Evolutionary conservation across 768 basidiomycete genomes (phyloP).

Genomic region (Terana coerulea): DNA sequence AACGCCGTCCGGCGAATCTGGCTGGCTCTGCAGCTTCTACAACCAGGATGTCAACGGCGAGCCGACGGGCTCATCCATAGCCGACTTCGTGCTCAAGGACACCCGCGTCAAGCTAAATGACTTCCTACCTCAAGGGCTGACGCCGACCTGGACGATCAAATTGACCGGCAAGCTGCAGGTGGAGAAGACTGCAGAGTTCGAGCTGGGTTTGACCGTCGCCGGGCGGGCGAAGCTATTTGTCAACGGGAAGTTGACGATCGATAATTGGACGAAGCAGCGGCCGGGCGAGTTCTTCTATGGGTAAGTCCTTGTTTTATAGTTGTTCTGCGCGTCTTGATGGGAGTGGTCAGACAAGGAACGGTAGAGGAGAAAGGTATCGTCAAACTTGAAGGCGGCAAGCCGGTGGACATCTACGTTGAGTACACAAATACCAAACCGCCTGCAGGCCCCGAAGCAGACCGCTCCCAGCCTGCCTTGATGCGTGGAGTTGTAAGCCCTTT

Average conservation of each 20-base stretch:
- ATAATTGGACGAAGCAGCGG: slow-evolving; percentile 69
- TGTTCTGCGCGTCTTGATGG: neutral
- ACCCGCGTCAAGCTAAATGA: slow-evolving; percentile 67
- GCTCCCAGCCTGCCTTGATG: slow-evolving; percentile 66
- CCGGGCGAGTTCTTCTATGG: slow-evolving; percentile 71
- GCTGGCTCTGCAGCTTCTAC: slow-evolving; percentile 66
- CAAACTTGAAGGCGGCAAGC: slow-evolving; percentile 39
- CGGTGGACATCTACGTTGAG: slow-evolving; percentile 53
- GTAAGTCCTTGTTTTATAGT: too few species aligned
- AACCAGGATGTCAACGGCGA: slow-evolving; percentile 48
- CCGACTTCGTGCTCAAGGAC: slow-evolving; percentile 47
- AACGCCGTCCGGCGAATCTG: slow-evolving; percentile 47
- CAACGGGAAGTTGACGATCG: slow-evolving; percentile 53
- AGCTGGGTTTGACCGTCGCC: slow-evolving; percentile 61
- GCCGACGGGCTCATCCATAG: slow-evolving; percentile 38
- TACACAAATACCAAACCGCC: slow-evolving; percentile 61
- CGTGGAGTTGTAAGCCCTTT: slow-evolving; percentile 51
- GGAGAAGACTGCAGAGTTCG: slow-evolving; percentile 45
- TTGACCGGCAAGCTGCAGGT: slow-evolving; percentile 50
- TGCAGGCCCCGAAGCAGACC: slow-evolving; percentile 37
- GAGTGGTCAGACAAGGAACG: slow-evolving; percentile 49
- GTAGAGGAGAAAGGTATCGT: slow-evolving; percentile 57
- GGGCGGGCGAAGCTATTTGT: slow-evolving; percentile 66
- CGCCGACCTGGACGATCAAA: slow-evolving; percentile 51
- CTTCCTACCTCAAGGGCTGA: slow-evolving; percentile 55